Conservation (phyloP, 768 basidiomycete species). For the Tulasnella sp. region DNA sequence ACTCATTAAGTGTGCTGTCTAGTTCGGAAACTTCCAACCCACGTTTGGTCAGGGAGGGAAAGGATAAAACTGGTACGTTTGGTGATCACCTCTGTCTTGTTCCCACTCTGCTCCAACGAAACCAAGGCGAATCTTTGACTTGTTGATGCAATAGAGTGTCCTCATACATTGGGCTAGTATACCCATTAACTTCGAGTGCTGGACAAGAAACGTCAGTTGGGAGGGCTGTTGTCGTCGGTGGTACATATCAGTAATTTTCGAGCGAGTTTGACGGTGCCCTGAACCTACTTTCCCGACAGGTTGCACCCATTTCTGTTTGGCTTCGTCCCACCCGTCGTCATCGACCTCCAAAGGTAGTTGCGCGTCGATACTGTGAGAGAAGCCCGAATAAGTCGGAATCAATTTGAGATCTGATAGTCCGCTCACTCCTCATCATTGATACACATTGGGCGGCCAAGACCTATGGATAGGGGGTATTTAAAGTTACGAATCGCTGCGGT, state of each 20-base stretch:
- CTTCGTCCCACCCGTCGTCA: conserved; percentile 1
- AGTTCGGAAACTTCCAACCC: not conserved
- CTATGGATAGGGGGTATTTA: not conserved
- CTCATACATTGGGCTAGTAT: conserved; percentile 51
- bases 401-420: too few relatives aligned
- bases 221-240: too few relatives aligned
- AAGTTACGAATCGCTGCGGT: too few relatives aligned
- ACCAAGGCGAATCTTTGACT: conserved; percentile 53
- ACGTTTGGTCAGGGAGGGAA: too few relatives aligned
- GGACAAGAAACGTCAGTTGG: conserved; percentile 45
- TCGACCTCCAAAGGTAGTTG: conserved; percentile 8
- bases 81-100: not conserved
- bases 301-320: not conserved
- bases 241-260: too few relatives aligned
- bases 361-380: not conserved
- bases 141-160: conserved; percentile 61
- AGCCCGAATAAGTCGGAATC: too few relatives aligned
- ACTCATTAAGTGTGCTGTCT: conserved; percentile 57
- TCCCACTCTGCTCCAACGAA: conserved; percentile 41
- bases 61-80: not conserved
- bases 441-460: conserved; percentile 55
- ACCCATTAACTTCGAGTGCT: conserved; percentile 44
- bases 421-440: conserved; percentile 69
- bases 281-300: not conserved
- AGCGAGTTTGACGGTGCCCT: too few relatives aligned